phyloP scores from a whole-genome alignment of 495 filamentous ascomycete species.

The Annulohypoxylon moriforme region DNA sequence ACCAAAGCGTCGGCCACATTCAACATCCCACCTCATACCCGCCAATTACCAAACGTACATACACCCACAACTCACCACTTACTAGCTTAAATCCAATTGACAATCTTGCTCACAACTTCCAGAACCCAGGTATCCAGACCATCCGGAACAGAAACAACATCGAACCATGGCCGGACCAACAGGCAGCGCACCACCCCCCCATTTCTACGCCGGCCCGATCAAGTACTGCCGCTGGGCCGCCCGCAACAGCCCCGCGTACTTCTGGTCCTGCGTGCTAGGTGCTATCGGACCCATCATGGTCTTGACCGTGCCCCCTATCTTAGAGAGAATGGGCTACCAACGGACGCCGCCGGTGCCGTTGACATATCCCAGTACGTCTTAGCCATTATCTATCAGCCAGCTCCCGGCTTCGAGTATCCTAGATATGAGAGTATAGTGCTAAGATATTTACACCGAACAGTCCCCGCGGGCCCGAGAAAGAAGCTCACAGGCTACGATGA shows the following conservation, averaged over 20 bases:
- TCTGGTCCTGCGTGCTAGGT: conserved; percentile 83
- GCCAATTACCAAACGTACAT: background rate
- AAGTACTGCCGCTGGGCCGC: conserved; percentile 88
- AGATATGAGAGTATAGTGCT: conserved; percentile 21
- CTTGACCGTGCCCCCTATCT: conserved; percentile 73
- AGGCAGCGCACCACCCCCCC: conserved; percentile 56
- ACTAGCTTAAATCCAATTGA: background rate
- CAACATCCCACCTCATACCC: conserved; percentile 19
- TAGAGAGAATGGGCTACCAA: conserved; percentile 75
- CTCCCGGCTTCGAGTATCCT: background rate
- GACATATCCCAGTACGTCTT: conserved; percentile 87
- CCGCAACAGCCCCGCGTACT: conserved; percentile 86
- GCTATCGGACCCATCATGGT: conserved; percentile 75
- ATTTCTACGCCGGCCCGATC: conserved; percentile 84
- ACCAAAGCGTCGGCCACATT: conserved; percentile 6
- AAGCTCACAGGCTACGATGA: conserved; percentile 84
- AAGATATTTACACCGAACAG: conserved; percentile 57
- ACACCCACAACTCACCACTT: background rate
- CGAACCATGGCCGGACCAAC: conserved; percentile 66
- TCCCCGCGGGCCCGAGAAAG: conserved; percentile 78
- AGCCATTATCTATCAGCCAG: background rate
- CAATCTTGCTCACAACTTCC: background rate
- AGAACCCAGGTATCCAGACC: background rate
- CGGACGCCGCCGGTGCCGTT: conserved; percentile 77
- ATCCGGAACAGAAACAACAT: background rate